Percentiles rank a stretch among this genome's conserved stretches.
Evolutionary conservation across 1,284 basidiomycete genomes (phyloP).

Genomic region (Fistulinella cinereoalba): DNA sequence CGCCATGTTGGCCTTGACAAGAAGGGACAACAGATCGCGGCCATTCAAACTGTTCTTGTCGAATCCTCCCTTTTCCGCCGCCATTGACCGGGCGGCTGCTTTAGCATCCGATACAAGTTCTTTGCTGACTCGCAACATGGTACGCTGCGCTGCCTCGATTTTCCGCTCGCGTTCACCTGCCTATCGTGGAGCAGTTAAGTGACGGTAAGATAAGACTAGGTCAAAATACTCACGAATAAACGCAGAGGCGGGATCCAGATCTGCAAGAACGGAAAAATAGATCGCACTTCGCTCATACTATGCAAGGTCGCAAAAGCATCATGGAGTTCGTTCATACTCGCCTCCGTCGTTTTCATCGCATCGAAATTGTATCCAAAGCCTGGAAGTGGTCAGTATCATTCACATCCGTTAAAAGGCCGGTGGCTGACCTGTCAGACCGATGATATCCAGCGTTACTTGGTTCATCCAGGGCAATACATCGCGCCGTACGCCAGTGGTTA

Average conservation of each 20-base stretch:
- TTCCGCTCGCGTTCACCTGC: conserved; percentile 13
- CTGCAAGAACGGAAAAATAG: too few species aligned
- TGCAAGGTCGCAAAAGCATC: too few species aligned
- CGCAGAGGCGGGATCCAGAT: conserved; percentile 43
- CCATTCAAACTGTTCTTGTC: conserved; percentile 34
- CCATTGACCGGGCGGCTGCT: conserved; percentile 30
- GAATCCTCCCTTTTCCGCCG: conserved; percentile 14
- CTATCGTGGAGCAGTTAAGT: conserved; percentile 7
- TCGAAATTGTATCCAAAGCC: too few species aligned
- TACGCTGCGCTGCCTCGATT: conserved; percentile 18
- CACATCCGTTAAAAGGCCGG: too few species aligned
- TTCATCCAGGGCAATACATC: conserved; percentile 57
- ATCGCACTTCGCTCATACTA: too few species aligned
- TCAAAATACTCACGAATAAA: conserved; percentile 36
- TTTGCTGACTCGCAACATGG: conserved; percentile 39
- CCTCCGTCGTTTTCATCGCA: too few species aligned
- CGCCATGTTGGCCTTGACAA: conserved; percentile 66
- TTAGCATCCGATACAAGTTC: conserved; percentile 48
- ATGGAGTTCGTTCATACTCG: too few species aligned
- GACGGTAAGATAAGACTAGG: too few species aligned
- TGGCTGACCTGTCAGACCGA: conserved; percentile 69
- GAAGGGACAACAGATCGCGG: conserved; percentile 52
- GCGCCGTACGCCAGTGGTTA: conserved; percentile 21
- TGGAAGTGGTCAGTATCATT: too few species aligned
- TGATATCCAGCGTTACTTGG: conserved; percentile 62